These are phyloP conservation scores for Heritiera fomes DNA, from an alignment of 345 rosid species.

Conservation along the genomic window DNA sequence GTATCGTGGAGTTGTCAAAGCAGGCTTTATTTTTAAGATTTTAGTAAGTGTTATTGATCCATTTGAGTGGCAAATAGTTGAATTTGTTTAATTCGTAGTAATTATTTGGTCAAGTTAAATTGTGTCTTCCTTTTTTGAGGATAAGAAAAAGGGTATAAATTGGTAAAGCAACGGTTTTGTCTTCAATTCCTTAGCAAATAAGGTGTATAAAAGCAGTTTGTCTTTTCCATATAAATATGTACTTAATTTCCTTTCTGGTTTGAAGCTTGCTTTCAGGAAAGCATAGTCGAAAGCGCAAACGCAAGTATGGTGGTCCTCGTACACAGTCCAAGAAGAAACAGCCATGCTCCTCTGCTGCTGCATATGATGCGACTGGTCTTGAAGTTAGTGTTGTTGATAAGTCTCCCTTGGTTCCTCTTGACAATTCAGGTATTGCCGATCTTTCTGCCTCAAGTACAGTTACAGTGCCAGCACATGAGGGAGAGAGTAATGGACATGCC, in stretches of 20 bases:
- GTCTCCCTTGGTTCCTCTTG: constrained; percentile 41
- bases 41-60: not conserved
- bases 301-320: constrained; percentile 57
- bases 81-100: not conserved
- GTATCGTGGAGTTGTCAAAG: not conserved
- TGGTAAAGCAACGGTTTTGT: not conserved
- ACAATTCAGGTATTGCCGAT: constrained; percentile 38
- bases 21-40: not conserved
- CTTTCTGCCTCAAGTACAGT: constrained; percentile 33
- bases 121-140: not conserved
- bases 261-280: constrained; percentile 73
- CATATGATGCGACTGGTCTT: constrained; percentile 33
- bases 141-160: not conserved
- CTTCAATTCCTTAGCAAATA: not conserved
- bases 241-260: constrained; percentile 12
- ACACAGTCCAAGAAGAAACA: constrained; percentile 77
- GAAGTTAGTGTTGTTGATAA: constrained; percentile 28
- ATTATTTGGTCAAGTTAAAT: not conserved
- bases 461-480: constrained; percentile 36
- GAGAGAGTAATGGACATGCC: constrained; percentile 36
- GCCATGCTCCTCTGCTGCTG: constrained; percentile 34
- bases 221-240: not conserved
- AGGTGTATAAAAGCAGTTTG: not conserved
- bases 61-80: not conserved
- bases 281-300: constrained; percentile 79